Percentiles rank a stretch among this genome's conserved stretches.
Evolutionary conservation across 768 basidiomycete genomes (phyloP).

Genomic region (Favolaschia claudopus): DNA sequence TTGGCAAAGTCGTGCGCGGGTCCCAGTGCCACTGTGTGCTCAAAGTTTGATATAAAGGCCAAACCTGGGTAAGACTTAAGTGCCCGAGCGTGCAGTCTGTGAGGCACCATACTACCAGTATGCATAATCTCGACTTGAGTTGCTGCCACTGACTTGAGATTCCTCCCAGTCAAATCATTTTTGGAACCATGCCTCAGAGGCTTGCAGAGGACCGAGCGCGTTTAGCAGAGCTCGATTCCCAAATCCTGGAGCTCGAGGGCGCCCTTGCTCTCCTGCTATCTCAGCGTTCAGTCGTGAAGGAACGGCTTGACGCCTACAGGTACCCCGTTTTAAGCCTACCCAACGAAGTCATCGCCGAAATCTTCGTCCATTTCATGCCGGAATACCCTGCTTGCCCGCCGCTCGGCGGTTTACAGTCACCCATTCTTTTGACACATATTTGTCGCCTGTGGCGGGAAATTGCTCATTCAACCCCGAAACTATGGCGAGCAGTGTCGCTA

Average conservation of each 20-base stretch:
- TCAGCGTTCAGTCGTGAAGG: neutral
- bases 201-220: no score
- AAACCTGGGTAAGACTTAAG: no score
- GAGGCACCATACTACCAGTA: no score
- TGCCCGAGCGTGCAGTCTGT: no score
- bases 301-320: neutral
- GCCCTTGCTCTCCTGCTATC: neutral
- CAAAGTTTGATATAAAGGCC: no score
- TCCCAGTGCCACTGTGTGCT: no score
- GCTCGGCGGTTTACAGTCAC: neutral
- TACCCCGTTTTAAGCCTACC: neutral
- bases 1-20: no score
- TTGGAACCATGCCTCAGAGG: no score
- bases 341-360: neutral
- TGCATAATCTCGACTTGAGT: no score
- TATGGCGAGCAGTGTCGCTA: neutral
- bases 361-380: conserved; percentile 4
- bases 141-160: no score
- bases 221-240: neutral
- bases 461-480: neutral
- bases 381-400: neutral
- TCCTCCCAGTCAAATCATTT: no score
- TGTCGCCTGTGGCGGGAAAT: neutral
- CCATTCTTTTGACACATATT: neutral
- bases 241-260: neutral